Percentiles rank a stretch among this genome's conserved stretches.
These are phyloP conservation scores for Ogataea henricii DNA, from an alignment of 805 yeast species.

Conservation along the genomic window DNA sequence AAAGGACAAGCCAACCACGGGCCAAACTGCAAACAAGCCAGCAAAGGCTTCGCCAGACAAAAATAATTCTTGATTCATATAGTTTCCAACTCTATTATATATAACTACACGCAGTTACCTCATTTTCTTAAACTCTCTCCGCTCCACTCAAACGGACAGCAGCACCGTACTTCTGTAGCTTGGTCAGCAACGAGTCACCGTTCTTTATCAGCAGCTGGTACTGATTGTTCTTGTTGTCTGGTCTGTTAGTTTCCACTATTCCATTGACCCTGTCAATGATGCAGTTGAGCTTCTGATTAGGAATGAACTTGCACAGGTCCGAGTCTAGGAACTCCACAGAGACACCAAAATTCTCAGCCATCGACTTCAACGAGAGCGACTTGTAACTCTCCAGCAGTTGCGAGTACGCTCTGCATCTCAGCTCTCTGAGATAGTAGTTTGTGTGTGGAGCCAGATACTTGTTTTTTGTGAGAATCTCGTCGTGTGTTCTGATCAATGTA, in stretches of 20 bases:
- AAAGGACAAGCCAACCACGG: neutral
- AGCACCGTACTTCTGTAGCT: conserved; percentile 94
- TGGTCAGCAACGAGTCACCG: conserved; percentile 90
- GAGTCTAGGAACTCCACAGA: conserved; percentile 80
- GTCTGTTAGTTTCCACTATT: conserved; percentile 91
- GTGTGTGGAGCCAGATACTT: conserved; percentile 76
- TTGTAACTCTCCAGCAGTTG: conserved; percentile 94
- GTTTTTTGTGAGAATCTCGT: conserved; percentile 63
- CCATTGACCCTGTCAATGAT: conserved; percentile 95
- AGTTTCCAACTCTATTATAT: neutral
- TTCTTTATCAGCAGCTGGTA: conserved; percentile 85
- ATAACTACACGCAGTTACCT: neutral
- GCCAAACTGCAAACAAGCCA: neutral
- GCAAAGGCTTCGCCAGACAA: neutral
- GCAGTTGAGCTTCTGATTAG: conserved; percentile 91
- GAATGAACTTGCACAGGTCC: conserved; percentile 88
- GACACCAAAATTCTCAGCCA: conserved; percentile 95
- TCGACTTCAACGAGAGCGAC: conserved; percentile 82
- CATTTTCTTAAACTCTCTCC: conserved; percentile 51
- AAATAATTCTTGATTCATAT: neutral
- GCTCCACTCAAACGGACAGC: conserved; percentile 95
- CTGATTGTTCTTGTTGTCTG: conserved; percentile 94
- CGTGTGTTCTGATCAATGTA: conserved; percentile 74
- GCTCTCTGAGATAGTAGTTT: conserved; percentile 82
- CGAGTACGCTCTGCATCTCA: conserved; percentile 92